Evolutionary conservation across 129 eudicot species (phyloP).

Genomic region (Tanacetum coccineum): DNA sequence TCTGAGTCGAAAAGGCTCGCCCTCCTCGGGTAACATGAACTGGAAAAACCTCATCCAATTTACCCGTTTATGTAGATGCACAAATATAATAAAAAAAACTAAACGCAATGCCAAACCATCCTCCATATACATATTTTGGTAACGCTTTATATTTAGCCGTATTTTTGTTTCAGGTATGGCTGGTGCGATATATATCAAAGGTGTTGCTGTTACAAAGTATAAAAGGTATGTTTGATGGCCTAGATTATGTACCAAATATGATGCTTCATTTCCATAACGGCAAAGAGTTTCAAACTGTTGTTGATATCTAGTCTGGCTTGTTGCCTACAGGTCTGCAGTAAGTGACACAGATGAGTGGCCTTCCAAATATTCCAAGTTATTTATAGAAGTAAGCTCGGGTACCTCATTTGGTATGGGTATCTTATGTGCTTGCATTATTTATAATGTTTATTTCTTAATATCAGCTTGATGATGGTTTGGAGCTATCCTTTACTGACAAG

Average conservation of each 20-base stretch:
- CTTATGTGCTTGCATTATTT: too few species aligned
- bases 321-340: constrained; percentile 73
- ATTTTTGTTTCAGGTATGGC: constrained; percentile 70
- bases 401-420: not conserved
- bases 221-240: too few species aligned
- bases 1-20: too few species aligned
- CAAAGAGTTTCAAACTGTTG: not conserved
- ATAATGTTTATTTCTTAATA: constrained; percentile 16
- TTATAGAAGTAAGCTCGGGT: constrained; percentile 65
- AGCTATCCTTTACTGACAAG: constrained; percentile 91
- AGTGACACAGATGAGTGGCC: constrained; percentile 96
- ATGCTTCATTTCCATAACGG: too few species aligned
- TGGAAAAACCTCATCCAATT: too few species aligned
- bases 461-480: constrained; percentile 95
- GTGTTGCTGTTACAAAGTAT: constrained; percentile 84
- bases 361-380: constrained; percentile 88
- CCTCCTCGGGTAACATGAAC: too few species aligned
- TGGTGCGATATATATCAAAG: constrained; percentile 91
- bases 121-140: constrained; percentile 5
- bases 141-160: not conserved
- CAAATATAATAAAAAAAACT: too few species aligned
- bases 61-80: too few species aligned
- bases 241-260: too few species aligned
- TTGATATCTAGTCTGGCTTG: constrained; percentile 7
- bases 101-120: too few species aligned